Percentiles rank a stretch among this genome's conserved stretches.
Evolutionary conservation across 2,329 filamentous ascomycete genomes (phyloP).

Genomic region (Fusarium zealandicum): DNA sequence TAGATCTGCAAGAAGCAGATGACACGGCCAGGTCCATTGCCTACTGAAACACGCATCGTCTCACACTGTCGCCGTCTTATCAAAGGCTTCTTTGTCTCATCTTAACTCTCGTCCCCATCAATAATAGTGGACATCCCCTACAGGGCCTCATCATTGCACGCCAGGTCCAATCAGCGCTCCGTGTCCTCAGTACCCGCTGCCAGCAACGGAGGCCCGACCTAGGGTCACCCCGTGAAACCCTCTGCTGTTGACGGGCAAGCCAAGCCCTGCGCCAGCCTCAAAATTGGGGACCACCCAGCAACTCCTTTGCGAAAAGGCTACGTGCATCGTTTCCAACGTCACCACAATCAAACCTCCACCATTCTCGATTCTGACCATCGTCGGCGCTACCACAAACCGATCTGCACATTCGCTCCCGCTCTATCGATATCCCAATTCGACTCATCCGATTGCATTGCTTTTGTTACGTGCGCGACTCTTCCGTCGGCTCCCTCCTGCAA

Average conservation of each 20-base stretch:
- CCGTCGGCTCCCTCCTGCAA: slow-evolving; percentile 14
- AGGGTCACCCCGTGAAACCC: slow-evolving; percentile 28
- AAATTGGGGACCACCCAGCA: slow-evolving; percentile 37
- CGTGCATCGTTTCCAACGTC: slow-evolving; percentile 45
- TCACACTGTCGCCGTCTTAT: slow-evolving; percentile 9
- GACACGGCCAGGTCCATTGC: neutral
- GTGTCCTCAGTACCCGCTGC: slow-evolving; percentile 9
- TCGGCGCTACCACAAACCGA: slow-evolving; percentile 30
- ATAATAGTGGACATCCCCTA: neutral
- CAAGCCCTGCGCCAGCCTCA: slow-evolving; percentile 41
- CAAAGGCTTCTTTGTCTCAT: slow-evolving; percentile 9
- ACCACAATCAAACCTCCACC: slow-evolving; percentile 19
- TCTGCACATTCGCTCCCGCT: slow-evolving; percentile 22
- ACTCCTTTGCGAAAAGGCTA: slow-evolving; percentile 43
- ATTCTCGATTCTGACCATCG: slow-evolving; percentile 16
- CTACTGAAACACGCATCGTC: slow-evolving; percentile 6
- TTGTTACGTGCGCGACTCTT: slow-evolving; percentile 17
- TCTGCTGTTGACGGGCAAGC: slow-evolving; percentile 27
- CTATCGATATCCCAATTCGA: slow-evolving; percentile 11
- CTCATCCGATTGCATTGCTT: slow-evolving; percentile 4
- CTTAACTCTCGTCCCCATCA: neutral
- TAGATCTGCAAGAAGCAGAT: neutral
- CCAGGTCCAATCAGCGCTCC: slow-evolving; percentile 12
- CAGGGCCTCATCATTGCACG: neutral
- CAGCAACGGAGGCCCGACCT: slow-evolving; percentile 18